Conservation (phyloP, 2,329 filamentous ascomycete species). For the Parastagonospora nodorum region DNA sequence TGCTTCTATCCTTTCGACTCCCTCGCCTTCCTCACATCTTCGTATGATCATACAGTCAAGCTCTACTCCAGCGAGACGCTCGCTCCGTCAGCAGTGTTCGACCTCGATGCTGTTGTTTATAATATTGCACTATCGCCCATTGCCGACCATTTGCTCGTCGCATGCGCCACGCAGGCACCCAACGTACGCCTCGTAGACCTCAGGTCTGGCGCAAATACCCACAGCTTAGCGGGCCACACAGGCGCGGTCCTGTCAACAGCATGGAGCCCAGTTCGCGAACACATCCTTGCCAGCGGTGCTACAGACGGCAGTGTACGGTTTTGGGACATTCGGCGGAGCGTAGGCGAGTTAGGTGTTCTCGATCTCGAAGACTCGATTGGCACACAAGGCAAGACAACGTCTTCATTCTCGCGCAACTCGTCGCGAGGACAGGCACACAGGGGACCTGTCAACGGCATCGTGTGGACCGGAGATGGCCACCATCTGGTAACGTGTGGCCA, state of each 20-base stretch:
- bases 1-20: constrained; percentile 81
- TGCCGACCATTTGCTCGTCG: constrained; percentile 76
- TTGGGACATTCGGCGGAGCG: constrained; percentile 85
- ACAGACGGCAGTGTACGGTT: constrained; percentile 81
- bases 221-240: constrained; percentile 57
- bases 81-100: constrained; percentile 67
- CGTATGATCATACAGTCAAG: constrained; percentile 78
- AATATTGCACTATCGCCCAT: constrained; percentile 78
- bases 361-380: constrained; percentile 85
- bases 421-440: constrained; percentile 66
- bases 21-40: constrained; percentile 74
- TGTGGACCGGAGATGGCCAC: constrained; percentile 80
- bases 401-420: constrained; percentile 44
- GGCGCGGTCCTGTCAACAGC: constrained; percentile 64
- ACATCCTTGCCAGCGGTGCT: constrained; percentile 83
- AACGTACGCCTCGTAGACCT: constrained; percentile 85
- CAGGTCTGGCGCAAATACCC: constrained; percentile 72
- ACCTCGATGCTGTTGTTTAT: constrained; percentile 71
- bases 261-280: constrained; percentile 82
- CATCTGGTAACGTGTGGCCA: constrained; percentile 81
- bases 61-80: constrained; percentile 72
- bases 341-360: constrained; percentile 74
- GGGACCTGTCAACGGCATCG: constrained; percentile 81
- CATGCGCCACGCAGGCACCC: constrained; percentile 85
- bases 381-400: constrained; percentile 56